Conservation (phyloP, 495 filamentous ascomycete genomes). For the Hyphodiscus hymeniophilus region DNA sequence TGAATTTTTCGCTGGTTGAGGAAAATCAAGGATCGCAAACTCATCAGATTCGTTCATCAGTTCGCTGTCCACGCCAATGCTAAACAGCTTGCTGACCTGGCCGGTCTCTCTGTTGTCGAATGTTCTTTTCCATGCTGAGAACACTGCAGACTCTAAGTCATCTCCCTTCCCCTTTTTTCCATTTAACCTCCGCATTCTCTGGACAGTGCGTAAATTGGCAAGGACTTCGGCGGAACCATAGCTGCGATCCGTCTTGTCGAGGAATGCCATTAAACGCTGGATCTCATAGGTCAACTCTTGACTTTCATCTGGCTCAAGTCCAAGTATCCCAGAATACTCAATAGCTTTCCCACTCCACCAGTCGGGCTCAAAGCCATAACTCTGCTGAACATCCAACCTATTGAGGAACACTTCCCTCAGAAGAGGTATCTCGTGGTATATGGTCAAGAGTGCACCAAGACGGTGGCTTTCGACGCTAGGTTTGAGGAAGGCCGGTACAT, state of each 20-base stretch:
- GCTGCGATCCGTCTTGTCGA: conserved; percentile 68
- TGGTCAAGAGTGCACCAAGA: conserved; percentile 63
- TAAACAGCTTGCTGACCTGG: conserved; percentile 15
- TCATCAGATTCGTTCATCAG: conserved; percentile 30
- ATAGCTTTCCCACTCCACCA: conserved; percentile 82
- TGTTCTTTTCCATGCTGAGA: conserved; percentile 21
- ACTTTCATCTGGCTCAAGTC: conserved; percentile 14
- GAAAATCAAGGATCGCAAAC: conserved; percentile 33
- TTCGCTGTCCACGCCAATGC: conserved; percentile 12
- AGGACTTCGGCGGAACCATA: conserved; percentile 69
- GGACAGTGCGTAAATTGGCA: conserved; percentile 34
- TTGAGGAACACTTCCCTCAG: conserved; percentile 66
- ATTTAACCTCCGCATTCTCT: conserved; percentile 18
- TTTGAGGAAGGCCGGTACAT: conserved; percentile 64
- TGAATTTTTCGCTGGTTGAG: conserved; percentile 24
- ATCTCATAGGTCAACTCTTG: conserved; percentile 43
- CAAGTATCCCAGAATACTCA: conserved; percentile 38
- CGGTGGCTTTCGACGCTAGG: conserved; percentile 50
- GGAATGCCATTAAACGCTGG: conserved; percentile 81
- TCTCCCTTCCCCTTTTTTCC: neutral
- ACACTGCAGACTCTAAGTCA: conserved; percentile 18
- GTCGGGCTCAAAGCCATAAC: conserved; percentile 50
- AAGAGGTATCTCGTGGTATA: conserved; percentile 77
- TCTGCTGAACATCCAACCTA: conserved; percentile 34
- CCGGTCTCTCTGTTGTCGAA: neutral